Conservation (phyloP, 1,284 basidiomycete genomes). For the Heterobasidion occidentale region DNA sequence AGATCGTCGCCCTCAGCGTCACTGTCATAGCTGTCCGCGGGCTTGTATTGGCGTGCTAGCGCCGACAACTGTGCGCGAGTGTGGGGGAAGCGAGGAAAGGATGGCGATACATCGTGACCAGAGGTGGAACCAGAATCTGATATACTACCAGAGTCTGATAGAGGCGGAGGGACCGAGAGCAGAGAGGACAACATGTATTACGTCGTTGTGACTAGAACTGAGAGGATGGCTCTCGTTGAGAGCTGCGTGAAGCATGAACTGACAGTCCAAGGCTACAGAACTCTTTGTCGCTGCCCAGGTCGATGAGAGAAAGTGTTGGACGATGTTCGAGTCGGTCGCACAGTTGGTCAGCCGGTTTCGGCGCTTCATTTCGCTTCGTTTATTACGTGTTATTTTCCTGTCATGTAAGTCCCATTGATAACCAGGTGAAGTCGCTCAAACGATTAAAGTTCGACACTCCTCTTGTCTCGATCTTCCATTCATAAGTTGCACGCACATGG, state of each 20-base stretch:
- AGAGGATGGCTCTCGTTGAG: slow-evolving; percentile 14
- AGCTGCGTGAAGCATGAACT: slow-evolving; percentile 13
- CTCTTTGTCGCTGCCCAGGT: not conserved
- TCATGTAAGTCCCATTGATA: too few relatives aligned
- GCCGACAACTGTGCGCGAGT: slow-evolving; percentile 69
- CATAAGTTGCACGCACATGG: too few relatives aligned
- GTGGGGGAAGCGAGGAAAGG: slow-evolving; percentile 58
- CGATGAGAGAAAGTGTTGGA: not conserved
- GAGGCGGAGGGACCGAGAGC: slow-evolving; percentile 11
- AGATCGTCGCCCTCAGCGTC: slow-evolving; percentile 52
- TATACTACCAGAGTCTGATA: slow-evolving; percentile 9
- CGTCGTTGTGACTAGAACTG: slow-evolving; percentile 9
- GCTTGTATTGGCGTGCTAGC: slow-evolving; percentile 64
- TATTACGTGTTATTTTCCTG: not conserved
- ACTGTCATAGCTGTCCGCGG: slow-evolving; percentile 41
- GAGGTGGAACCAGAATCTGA: slow-evolving; percentile 10
- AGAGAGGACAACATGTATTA: slow-evolving; percentile 13
- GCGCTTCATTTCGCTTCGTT: not conserved
- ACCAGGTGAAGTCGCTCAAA: too few relatives aligned
- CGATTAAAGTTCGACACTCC: too few relatives aligned
- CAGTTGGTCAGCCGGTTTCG: not conserved
- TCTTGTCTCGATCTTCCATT: too few relatives aligned
- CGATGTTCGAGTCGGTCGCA: not conserved
- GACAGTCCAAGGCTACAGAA: not conserved
- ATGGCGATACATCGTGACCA: slow-evolving; percentile 4